Conservation (phyloP, 2,329 filamentous ascomycete genomes). For the Didymella pinodella region DNA sequence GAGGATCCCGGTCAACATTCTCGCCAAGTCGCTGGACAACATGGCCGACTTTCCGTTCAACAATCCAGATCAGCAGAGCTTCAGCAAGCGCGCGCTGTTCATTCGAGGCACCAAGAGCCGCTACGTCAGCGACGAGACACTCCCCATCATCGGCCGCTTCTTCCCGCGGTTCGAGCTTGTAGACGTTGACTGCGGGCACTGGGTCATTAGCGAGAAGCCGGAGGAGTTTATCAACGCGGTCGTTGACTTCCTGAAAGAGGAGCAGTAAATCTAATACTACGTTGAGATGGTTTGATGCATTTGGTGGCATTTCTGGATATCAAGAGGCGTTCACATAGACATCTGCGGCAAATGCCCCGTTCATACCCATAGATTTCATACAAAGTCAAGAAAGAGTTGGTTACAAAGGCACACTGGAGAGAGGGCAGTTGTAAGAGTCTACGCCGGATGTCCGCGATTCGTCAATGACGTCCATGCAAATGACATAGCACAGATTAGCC, state of each 20-base stretch:
- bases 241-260: constrained; percentile 68
- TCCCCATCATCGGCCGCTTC: constrained; percentile 81
- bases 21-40: constrained; percentile 72
- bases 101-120: constrained; percentile 77
- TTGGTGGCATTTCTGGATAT: background rate
- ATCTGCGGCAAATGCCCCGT: background rate
- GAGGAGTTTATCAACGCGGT: constrained; percentile 76
- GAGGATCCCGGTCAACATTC: constrained; percentile 76
- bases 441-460: too few relatives aligned
- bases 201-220: constrained; percentile 89
- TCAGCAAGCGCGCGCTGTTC: constrained; percentile 80
- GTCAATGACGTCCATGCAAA: too few relatives aligned
- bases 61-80: constrained; percentile 72
- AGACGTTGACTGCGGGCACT: constrained; percentile 82
- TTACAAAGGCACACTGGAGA: background rate
- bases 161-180: constrained; percentile 78
- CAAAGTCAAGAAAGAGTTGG: background rate
- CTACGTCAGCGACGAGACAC: constrained; percentile 81
- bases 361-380: constrained; percentile 22
- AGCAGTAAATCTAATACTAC: constrained; percentile 40
- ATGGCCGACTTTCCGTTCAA: constrained; percentile 91
- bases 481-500: too few relatives aligned
- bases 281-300: background rate
- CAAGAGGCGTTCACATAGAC: constrained; percentile 1
- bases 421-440: background rate